phyloP scores from a whole-genome alignment of 192 early-diverging fungal genomes.

The Backusella luteola region DNA sequence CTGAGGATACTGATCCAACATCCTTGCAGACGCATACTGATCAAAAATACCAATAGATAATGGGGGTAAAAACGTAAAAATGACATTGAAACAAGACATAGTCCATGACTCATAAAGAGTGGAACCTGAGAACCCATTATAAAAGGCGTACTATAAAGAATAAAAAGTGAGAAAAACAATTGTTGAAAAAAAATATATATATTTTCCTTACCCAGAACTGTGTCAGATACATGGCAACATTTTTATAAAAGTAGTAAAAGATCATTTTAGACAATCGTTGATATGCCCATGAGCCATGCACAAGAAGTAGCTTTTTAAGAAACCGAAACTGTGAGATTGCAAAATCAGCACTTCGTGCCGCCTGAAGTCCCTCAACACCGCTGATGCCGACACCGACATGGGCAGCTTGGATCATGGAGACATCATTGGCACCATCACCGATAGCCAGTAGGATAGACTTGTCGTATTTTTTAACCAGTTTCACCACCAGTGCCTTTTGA shows the following conservation, averaged over 20 bases:
- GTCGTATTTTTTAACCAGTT: slow-evolving; percentile 92
- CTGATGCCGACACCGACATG: slow-evolving; percentile 98
- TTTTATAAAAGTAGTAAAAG: slow-evolving; percentile 99
- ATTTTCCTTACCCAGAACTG: slow-evolving; percentile 84
- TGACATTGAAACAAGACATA: slow-evolving; percentile 90
- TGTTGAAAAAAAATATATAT: not conserved
- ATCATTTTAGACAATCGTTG: slow-evolving; percentile 93
- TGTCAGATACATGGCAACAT: slow-evolving; percentile 96
- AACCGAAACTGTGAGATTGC: slow-evolving; percentile 98
- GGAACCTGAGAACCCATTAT: slow-evolving; percentile 95
- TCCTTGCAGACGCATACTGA: slow-evolving; percentile 88
- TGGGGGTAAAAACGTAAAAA: slow-evolving; percentile 93
- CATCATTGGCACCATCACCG: slow-evolving; percentile 99
- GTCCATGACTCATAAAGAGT: slow-evolving; percentile 99
- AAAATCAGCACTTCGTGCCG: slow-evolving; percentile 95
- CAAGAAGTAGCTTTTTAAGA: slow-evolving; percentile 91
- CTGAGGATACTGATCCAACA: slow-evolving; percentile 96
- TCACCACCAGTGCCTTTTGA: slow-evolving; percentile 97
- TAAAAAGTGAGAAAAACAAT: not conserved
- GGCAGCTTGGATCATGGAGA: slow-evolving; percentile 98
- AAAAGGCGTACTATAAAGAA: slow-evolving; percentile 62
- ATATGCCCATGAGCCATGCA: slow-evolving; percentile 98
- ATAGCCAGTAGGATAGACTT: slow-evolving; percentile 92
- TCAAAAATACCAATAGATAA: slow-evolving; percentile 98
- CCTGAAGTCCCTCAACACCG: slow-evolving; percentile 95